Base-by-base conservation (phyloP, 441 rosid genomes). In the Erodium moschatum region DNA sequence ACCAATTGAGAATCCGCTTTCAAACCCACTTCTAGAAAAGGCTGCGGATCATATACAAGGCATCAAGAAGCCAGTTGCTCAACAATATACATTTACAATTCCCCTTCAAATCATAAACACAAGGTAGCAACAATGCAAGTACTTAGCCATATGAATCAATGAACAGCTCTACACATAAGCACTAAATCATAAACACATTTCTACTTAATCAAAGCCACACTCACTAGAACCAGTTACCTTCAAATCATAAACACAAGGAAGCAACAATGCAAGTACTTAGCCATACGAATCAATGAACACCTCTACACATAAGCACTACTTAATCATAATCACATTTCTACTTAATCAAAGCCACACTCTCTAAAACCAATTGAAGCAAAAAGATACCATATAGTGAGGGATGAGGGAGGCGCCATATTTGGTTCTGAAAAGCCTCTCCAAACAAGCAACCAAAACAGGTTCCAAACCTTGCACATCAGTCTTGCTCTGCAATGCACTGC, bases 391-490 rank as follows among this genome's bases (percentile, higher is more conserved):
- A 67, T 82, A 86, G 5, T 83, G 87, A 29, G 94, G 93, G 68
- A 92, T 87, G 33, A 88, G 78, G 38, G 91, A 87, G 48, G 92
- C 89, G 1, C 96, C 97, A 73, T 85, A 86, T 71, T 82, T 90
- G n/a, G 94, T 84, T 76, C 80, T 81, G 64, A 92, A 89, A 20
- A 90, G 70, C 70, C 85, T 85, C 70, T 86, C 98, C 69, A 92
- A 78, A 83, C 93, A 87, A 76, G 81, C 81, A 24, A 84, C 87
- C 54, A 90, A 64, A 56, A 87, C 72, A 58, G 0, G 72, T 69
- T 82, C 94, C 21, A 90, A 69, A 10, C 87, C 87, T 62, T 87
- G 86, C 21, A 81, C 80, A 73, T 82, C 84, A 7, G 84, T 33
- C 66, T 73, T 83, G 20, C 84, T 85, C 75, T 86, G 96, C 69